A percentile compares a stretch with the other conserved stretches of the same genome.
Evolutionary conservation across 257 asterid species (phyloP).

Genomic region (Handroanthus guayacan): DNA sequence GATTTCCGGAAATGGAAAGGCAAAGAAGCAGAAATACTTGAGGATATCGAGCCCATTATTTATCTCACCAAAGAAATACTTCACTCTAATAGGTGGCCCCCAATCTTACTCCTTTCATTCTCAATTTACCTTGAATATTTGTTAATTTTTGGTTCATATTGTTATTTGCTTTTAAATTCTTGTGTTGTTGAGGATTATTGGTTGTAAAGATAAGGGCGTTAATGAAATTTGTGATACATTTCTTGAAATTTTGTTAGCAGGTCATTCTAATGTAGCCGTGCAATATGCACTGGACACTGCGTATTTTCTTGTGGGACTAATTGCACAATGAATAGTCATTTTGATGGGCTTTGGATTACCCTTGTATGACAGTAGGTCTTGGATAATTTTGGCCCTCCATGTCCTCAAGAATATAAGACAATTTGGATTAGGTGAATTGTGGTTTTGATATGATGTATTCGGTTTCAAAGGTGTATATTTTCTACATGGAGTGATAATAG

Average conservation of each 20-base stretch:
- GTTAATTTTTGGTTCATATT: not conserved
- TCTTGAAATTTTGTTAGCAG: not conserved
- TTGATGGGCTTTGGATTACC: too few relatives aligned
- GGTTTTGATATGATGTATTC: not conserved
- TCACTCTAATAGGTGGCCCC: conserved; percentile 69
- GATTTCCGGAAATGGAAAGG: conserved; percentile 72
- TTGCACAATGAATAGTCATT: not conserved
- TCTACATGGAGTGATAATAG: not conserved
- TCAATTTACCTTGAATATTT: conserved; percentile 5
- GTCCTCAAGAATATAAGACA: not conserved
- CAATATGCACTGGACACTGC: not conserved
- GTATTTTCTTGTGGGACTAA: not conserved
- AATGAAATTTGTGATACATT: conserved; percentile 2
- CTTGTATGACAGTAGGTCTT: not conserved
- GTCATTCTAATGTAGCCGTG: not conserved
- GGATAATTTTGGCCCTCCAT: not conserved
- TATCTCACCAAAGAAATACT: conserved; percentile 70
- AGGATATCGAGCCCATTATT: conserved; percentile 70
- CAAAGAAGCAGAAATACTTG: conserved; percentile 67
- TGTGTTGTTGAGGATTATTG: conserved; percentile 9
- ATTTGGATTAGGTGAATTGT: not conserved
- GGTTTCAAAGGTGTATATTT: not conserved
- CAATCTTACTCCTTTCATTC: conserved; percentile 11
- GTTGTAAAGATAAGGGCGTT: not conserved
- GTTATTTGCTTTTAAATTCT: not conserved